phyloP scores from a whole-genome alignment of 176 grass and related monocot species.

The Musa troglodytarum region DNA sequence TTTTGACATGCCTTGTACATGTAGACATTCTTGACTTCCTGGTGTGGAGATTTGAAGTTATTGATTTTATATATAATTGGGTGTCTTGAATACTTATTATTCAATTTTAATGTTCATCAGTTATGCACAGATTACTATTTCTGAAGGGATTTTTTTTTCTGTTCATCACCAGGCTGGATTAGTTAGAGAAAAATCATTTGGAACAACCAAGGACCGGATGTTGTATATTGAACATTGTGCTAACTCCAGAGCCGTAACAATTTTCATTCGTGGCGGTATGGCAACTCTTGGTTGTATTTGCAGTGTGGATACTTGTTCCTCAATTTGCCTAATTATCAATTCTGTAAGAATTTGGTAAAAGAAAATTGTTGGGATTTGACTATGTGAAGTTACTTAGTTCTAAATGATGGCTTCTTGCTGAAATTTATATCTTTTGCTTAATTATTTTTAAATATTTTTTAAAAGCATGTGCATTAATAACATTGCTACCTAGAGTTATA shows the following conservation, averaged over 20 bases:
- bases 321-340: neutral
- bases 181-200: slow-evolving; percentile 80
- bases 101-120: no score
- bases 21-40: neutral
- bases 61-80: no score
- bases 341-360: neutral
- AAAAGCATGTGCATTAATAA: no score
- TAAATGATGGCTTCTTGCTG: neutral
- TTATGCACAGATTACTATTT: neutral
- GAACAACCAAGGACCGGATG: slow-evolving; percentile 82
- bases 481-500: no score
- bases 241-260: slow-evolving; percentile 80
- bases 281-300: neutral
- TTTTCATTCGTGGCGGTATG: slow-evolving; percentile 85
- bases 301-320: neutral
- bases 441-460: no score
- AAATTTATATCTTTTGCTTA: no score
- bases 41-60: neutral
- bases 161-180: slow-evolving; percentile 63
- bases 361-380: neutral
- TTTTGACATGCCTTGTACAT: no score
- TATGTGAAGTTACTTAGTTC: neutral
- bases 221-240: slow-evolving; percentile 84
- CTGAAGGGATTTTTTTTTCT: neutral
- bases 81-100: no score